Conservation (phyloP, 805 yeast species). For the Pichia sporocuriosa region DNA sequence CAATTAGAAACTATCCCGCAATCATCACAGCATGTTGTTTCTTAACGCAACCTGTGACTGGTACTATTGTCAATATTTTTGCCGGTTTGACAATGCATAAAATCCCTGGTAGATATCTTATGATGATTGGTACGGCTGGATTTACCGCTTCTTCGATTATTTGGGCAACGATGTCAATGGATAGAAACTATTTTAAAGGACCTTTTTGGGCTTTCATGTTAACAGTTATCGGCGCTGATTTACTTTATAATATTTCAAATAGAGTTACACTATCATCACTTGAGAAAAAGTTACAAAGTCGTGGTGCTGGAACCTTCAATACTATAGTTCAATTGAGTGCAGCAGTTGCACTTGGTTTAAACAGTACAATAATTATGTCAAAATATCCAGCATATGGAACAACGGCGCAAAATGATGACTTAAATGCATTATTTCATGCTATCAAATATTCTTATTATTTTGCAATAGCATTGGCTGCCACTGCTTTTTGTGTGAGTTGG, state of each 20-base stretch:
- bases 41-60: conserved; percentile 38
- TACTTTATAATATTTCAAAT: conserved; percentile 40
- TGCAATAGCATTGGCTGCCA: conserved; percentile 31
- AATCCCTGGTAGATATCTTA: conserved; percentile 35
- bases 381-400: conserved; percentile 29
- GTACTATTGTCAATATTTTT: conserved; percentile 36
- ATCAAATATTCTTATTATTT: conserved; percentile 34
- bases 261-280: conserved; percentile 38
- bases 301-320: conserved; percentile 45
- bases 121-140: conserved; percentile 31
- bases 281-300: conserved; percentile 32
- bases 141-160: conserved; percentile 33
- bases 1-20: conserved; percentile 31
- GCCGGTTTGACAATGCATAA: conserved; percentile 41
- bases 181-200: conserved; percentile 36
- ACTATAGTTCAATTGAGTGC: conserved; percentile 37
- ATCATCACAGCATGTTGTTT: conserved; percentile 39
- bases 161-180: conserved; percentile 35
- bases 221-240: conserved; percentile 41
- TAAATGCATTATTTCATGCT: conserved; percentile 25
- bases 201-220: conserved; percentile 39
- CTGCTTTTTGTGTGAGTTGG: conserved; percentile 26
- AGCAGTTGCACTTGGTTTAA: conserved; percentile 37
- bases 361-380: conserved; percentile 34
- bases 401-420: conserved; percentile 18